Evolutionary conservation across 192 early-diverging fungal genomes (phyloP).

Genomic region (Funneliformis geosporum): DNA sequence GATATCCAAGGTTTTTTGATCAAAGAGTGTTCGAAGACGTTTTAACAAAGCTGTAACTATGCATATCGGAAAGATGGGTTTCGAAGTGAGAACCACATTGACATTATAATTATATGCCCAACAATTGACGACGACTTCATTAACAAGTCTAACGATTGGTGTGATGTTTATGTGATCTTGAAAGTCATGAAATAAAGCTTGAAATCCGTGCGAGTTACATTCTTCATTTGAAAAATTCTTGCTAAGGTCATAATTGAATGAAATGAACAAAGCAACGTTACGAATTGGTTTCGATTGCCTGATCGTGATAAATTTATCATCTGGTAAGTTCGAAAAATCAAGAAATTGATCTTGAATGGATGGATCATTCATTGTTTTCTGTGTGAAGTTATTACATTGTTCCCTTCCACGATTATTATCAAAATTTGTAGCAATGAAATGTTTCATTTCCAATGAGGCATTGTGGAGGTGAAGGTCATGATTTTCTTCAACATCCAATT

Average conservation of each 20-base stretch:
- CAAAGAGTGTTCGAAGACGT: background rate
- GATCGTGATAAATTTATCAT: background rate
- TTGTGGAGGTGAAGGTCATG: background rate
- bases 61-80: background rate
- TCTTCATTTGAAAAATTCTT: background rate
- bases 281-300: background rate
- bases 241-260: background rate
- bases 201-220: background rate
- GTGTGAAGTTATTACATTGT: too few species aligned
- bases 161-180: background rate
- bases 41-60: background rate
- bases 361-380: background rate
- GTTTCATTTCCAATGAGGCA: background rate
- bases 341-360: background rate
- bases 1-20: background rate
- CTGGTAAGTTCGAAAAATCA: background rate
- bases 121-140: background rate
- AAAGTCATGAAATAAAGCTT: background rate
- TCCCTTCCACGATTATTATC: too few species aligned
- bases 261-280: background rate
- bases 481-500: background rate
- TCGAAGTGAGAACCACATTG: background rate
- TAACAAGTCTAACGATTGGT: background rate
- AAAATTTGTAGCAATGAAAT: too few species aligned
- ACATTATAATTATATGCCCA: background rate